Evolutionary conservation across 768 basidiomycete species (phyloP).

Genomic region (Auriscalpium vulgare): DNA sequence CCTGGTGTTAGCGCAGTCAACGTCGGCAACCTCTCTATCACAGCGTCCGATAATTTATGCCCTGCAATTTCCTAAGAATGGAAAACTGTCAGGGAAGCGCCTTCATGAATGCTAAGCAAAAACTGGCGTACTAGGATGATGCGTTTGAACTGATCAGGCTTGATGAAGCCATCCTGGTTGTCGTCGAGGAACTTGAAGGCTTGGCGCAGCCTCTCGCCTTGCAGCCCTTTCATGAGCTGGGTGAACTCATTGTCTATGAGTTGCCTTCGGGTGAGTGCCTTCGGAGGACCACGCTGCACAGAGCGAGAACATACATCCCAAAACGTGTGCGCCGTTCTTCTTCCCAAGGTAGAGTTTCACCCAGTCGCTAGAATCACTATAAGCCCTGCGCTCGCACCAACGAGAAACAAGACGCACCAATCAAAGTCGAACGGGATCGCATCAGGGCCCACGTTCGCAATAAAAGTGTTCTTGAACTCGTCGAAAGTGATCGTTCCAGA

Average conservation of each 20-base stretch:
- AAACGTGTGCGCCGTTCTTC: constrained; percentile 82
- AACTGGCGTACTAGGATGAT: constrained; percentile 72
- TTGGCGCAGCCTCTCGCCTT: constrained; percentile 95
- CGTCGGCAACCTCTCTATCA: constrained; percentile 88
- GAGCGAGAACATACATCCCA: constrained; percentile 63
- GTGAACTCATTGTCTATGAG: constrained; percentile 87
- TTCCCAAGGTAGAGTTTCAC: constrained; percentile 93
- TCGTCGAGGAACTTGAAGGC: constrained; percentile 88
- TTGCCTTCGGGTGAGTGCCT: too few relatives aligned
- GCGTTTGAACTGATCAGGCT: constrained; percentile 86
- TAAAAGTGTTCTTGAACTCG: constrained; percentile 91
- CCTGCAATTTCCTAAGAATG: constrained; percentile 79
- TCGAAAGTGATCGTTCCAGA: constrained; percentile 91
- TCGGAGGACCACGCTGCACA: too few relatives aligned
- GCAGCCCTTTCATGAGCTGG: constrained; percentile 96
- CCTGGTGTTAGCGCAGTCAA: constrained; percentile 85
- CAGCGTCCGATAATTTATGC: constrained; percentile 92
- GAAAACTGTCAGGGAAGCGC: not conserved
- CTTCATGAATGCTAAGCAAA: not conserved
- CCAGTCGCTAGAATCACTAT: constrained; percentile 62
- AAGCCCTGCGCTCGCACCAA: not conserved
- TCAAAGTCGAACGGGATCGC: constrained; percentile 94
- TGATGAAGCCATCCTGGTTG: constrained; percentile 90
- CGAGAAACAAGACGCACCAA: constrained; percentile 43
- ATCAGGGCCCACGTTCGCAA: constrained; percentile 66